A percentile compares a stretch with the other conserved stretches of the same genome.
These are phyloP conservation scores for Pseudoneurospora amorphoporcata DNA, from an alignment of 495 filamentous ascomycete genomes.

Conservation along the genomic window DNA sequence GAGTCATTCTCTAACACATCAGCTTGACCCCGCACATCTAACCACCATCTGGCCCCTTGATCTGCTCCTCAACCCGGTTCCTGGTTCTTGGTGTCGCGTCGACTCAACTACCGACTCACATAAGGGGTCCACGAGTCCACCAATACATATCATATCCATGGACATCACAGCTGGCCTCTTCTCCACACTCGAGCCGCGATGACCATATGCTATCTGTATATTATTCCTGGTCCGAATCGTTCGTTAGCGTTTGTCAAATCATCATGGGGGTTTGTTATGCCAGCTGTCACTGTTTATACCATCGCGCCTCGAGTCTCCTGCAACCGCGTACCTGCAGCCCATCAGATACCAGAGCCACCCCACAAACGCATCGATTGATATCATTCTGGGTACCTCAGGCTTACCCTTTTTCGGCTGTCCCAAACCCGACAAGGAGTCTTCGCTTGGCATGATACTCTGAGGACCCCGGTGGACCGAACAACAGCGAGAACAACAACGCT, in stretches of 20 bases:
- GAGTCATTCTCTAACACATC: neutral
- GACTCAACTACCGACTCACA: neutral
- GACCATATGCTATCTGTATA: neutral
- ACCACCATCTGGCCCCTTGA: neutral
- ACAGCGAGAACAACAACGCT: neutral
- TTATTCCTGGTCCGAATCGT: neutral
- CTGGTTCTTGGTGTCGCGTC: neutral
- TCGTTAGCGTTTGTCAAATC: neutral
- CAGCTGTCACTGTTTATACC: neutral
- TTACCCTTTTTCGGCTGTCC: neutral
- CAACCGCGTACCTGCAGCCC: neutral
- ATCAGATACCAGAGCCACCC: neutral
- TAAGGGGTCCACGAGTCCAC: neutral
- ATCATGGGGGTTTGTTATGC: neutral
- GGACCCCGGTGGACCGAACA: neutral
- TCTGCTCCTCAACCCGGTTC: neutral
- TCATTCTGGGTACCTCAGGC: neutral
- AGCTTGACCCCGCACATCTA: neutral
- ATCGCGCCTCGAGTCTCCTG: neutral
- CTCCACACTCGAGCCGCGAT: neutral
- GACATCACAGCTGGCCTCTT: neutral
- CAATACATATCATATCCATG: neutral
- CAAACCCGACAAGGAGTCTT: neutral
- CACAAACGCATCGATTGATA: neutral
- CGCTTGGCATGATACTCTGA: neutral